Conservation (phyloP, 208 protist genomes). For the Leishmania aethiopica region DNA sequence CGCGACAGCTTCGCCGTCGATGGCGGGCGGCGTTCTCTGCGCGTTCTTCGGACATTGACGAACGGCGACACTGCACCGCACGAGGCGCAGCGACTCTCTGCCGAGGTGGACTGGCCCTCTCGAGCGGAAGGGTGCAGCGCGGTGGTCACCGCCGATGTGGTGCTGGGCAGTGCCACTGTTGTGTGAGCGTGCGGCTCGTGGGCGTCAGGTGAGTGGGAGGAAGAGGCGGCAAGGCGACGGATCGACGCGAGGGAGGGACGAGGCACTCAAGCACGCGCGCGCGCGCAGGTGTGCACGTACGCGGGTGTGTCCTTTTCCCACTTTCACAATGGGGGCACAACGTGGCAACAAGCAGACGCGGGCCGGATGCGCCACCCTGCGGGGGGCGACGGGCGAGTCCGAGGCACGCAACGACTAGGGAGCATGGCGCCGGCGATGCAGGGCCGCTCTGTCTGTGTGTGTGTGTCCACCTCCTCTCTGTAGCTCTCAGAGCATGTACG, state of each 20-base stretch:
- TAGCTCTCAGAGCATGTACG: neutral
- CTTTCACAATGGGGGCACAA: neutral
- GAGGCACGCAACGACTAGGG: neutral
- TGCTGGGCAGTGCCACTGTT: neutral
- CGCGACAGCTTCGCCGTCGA: neutral
- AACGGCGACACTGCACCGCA: neutral
- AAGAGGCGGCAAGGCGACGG: neutral
- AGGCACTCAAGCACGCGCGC: neutral
- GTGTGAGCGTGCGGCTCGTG: neutral
- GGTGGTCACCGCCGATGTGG: neutral
- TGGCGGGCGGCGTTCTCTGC: neutral
- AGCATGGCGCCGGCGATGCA: neutral
- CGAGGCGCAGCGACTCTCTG: neutral
- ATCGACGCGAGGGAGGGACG: neutral
- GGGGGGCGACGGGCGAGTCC: neutral
- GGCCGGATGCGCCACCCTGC: too few species aligned
- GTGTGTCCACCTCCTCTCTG: neutral
- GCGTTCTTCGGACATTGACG: neutral
- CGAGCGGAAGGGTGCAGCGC: conserved; percentile 5
- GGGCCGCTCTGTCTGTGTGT: neutral
- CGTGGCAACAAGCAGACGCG: neutral
- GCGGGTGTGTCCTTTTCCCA: too few species aligned
- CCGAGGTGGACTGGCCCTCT: conserved; percentile 1
- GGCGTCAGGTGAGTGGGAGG: neutral
- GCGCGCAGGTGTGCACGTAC: neutral